Evolutionary conservation across 345 rosid species (phyloP).

Genomic region (Cardiospermum halicacabum): DNA sequence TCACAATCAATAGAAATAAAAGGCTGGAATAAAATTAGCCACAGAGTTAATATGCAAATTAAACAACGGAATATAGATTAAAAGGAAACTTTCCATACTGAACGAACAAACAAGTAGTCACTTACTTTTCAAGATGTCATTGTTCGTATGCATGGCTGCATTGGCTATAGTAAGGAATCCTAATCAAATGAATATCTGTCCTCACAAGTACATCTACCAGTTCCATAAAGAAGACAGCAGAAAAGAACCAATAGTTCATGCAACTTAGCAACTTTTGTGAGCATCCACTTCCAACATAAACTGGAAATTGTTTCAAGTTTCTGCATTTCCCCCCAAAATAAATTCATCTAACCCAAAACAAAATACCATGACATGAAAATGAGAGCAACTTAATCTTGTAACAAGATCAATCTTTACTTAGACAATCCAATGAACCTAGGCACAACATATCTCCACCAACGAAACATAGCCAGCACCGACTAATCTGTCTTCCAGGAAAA

Average conservation of each 20-base stretch:
- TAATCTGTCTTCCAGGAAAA: constrained; percentile 8
- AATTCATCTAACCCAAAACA: constrained; percentile 8
- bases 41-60: neutral
- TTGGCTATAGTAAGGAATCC: constrained; percentile 29
- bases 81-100: neutral
- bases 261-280: constrained; percentile 8
- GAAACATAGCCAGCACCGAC: neutral
- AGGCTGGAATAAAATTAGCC: neutral
- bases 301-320: constrained; percentile 11
- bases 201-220: constrained; percentile 16
- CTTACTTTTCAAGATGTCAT: constrained; percentile 35
- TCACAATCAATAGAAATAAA: neutral
- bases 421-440: constrained; percentile 1
- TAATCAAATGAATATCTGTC: constrained; percentile 21
- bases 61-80: neutral
- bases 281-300: constrained; percentile 8
- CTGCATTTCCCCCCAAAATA: constrained; percentile 1
- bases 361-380: neutral
- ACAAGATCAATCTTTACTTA: constrained; percentile 10
- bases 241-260: neutral
- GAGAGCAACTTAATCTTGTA: constrained; percentile 1
- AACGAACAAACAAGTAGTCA: constrained; percentile 14
- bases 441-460: neutral
- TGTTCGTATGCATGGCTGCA: constrained; percentile 20
- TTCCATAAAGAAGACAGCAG: constrained; percentile 11